Base-by-base conservation (phyloP, 169 alveolate species). In the Sarcocystis neurona region DNA sequence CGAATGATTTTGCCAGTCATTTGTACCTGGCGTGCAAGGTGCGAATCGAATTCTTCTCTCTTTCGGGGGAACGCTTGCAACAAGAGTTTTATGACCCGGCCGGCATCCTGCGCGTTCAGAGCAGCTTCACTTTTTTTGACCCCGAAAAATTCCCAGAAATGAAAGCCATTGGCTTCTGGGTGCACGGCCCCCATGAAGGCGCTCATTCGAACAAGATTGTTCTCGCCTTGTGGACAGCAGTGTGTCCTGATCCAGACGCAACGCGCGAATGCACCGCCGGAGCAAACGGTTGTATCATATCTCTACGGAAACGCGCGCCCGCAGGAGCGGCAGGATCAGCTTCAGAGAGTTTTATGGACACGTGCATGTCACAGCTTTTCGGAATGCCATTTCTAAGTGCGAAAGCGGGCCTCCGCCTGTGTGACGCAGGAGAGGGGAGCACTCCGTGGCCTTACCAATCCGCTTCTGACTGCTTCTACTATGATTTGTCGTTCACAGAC, bases 121-220 rank as follows among this genome's bases (percentile, higher is more conserved):
- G 30, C 56, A 2, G 58, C 0, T 72, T 72, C 82, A 72, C 56
- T 1, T 72, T 27, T 27, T 20, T 47, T 8, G 32, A 72, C 82
- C 58, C 58, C 32, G 82, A 34, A 0, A 72, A 39, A 15, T 72
- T 39, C 43, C 82, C 82, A 39, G 82, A 72, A 72, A 30, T 72
- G 82, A 72, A 72, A n/a, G 82, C 82, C 30, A 48, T 72, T 10
- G 82, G 82, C 10, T 72, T 72, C 56, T 72, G 82, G 82, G 82
- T 72, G 39, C 82, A 72, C 82, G 82, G 82, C 48, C 82, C 82
- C 3, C 60, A 72, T 32, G 82, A 72, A 39, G 82, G 82, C 60
- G 56, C 4, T n/a, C 37, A 72, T 15, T 4, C 82, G 32, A 72
- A 72, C 82, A 72, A 72, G 41, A 37, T 72, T 18, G 82, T 72